Percentiles rank a stretch among this genome's conserved stretches.
phyloP scores from a whole-genome alignment of 2,329 filamentous ascomycete genomes.

The Penicillium sp. region DNA sequence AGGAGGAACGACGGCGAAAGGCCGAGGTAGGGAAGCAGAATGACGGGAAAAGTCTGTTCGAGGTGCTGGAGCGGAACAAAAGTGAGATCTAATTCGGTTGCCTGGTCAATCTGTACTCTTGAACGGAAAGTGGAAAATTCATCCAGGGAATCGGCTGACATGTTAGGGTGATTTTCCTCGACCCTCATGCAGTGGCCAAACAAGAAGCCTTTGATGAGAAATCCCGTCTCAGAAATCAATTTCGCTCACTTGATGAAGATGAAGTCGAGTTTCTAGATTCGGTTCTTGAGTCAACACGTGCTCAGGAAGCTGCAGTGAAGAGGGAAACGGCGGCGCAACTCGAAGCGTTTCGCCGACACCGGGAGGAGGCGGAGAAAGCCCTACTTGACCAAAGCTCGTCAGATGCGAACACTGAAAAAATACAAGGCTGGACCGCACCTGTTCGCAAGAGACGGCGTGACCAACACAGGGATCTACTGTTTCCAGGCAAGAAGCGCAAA shows the following conservation, averaged over 20 bases:
- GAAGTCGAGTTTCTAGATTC: slow-evolving; percentile 56
- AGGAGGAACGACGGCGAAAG: slow-evolving; percentile 47
- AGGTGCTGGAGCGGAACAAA: slow-evolving; percentile 51
- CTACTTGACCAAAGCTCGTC: slow-evolving; percentile 40
- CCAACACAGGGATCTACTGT: slow-evolving; percentile 43
- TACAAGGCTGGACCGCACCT: slow-evolving; percentile 51
- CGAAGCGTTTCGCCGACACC: slow-evolving; percentile 58
- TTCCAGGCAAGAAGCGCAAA: slow-evolving; percentile 46
- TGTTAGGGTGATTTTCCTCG: slow-evolving; percentile 37
- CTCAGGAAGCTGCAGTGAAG: slow-evolving; percentile 56
- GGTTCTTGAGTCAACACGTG: slow-evolving; percentile 56
- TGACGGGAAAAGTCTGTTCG: slow-evolving; percentile 50
- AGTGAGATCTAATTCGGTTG: slow-evolving; percentile 40
- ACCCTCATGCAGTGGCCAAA: slow-evolving; percentile 42
- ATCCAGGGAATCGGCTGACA: slow-evolving; percentile 36
- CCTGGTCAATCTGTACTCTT: not conserved
- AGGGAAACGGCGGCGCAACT: slow-evolving; percentile 60
- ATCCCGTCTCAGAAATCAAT: slow-evolving; percentile 51
- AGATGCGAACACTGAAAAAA: slow-evolving; percentile 34
- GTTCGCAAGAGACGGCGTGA: slow-evolving; percentile 55
- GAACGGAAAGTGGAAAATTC: not conserved
- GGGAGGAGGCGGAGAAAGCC: slow-evolving; percentile 58
- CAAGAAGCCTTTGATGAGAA: slow-evolving; percentile 55
- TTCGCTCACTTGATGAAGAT: slow-evolving; percentile 52
- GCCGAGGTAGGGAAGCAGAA: slow-evolving; percentile 54